These are phyloP conservation scores for Solanum commersonii DNA, from an alignment of 257 asterid genomes.

Conservation along the genomic window DNA sequence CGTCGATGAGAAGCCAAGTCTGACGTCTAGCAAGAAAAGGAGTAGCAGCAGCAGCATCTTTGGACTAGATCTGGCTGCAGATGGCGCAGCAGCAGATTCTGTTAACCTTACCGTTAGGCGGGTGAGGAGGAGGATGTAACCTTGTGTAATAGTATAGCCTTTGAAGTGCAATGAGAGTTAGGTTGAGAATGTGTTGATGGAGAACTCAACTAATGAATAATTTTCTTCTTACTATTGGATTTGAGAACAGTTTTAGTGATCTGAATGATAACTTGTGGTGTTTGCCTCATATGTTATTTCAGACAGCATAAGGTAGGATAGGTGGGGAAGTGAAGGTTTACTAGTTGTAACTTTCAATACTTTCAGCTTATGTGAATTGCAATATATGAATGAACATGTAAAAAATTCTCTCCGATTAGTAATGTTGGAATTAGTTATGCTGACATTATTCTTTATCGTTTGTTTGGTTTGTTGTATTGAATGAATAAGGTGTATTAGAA, in stretches of 20 bases:
- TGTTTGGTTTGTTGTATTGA: background rate
- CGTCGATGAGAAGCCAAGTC: conserved; percentile 52
- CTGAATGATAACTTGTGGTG: background rate
- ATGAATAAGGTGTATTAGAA: background rate
- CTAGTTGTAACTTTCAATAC: background rate
- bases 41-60: conserved; percentile 90
- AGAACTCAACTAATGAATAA: background rate
- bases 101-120: conserved; percentile 51
- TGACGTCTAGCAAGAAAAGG: conserved; percentile 54
- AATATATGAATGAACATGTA: background rate
- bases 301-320: background rate
- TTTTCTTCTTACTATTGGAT: background rate
- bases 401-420: background rate
- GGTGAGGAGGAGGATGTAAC: conserved; percentile 53
- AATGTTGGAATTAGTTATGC: background rate
- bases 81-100: conserved; percentile 45
- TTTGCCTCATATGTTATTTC: background rate
- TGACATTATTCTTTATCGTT: background rate
- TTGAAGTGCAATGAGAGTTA: background rate
- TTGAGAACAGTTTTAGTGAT: background rate
- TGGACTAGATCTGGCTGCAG: conserved; percentile 67
- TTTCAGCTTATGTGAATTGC: background rate
- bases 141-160: background rate
- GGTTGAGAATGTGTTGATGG: background rate
- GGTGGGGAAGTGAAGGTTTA: background rate